Evolutionary conservation across 2,329 filamentous ascomycete genomes (phyloP).

Genomic region (Herpotrichia juniperi): DNA sequence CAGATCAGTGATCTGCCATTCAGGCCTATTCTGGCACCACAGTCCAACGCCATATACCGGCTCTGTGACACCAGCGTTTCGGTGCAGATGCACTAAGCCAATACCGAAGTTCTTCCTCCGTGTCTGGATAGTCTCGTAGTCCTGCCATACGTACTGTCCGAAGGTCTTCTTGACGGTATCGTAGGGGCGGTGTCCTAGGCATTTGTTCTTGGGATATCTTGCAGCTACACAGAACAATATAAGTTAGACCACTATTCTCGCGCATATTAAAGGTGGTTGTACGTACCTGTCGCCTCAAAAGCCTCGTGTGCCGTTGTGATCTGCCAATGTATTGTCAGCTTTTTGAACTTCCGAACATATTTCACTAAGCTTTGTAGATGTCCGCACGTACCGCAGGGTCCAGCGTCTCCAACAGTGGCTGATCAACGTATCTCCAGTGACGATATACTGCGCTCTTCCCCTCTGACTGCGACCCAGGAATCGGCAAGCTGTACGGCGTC

Average conservation of each 20-base stretch:
- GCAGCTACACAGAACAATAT: conserved; percentile 48
- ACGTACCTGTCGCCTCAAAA: conserved; percentile 69
- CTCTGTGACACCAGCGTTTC: conserved; percentile 69
- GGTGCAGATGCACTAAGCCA: conserved; percentile 82
- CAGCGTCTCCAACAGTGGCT: conserved; percentile 53
- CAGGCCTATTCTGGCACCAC: conserved; percentile 86
- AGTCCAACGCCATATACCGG: conserved; percentile 75
- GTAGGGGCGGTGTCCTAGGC: conserved; percentile 82
- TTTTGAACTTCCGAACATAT: not conserved
- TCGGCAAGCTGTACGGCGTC: conserved; percentile 75
- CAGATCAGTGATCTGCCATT: conserved; percentile 89
- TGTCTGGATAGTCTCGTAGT: conserved; percentile 78
- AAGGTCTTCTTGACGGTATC: conserved; percentile 75
- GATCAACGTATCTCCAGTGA: conserved; percentile 78
- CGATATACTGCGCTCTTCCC: conserved; percentile 80
- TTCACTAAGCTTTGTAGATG: not conserved
- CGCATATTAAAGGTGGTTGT: conserved; percentile 1
- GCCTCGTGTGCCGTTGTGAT: conserved; percentile 77
- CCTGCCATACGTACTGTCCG: conserved; percentile 81
- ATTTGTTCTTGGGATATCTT: conserved; percentile 69
- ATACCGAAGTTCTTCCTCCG: conserved; percentile 84
- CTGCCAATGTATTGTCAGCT: conserved; percentile 30
- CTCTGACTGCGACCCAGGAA: conserved; percentile 76
- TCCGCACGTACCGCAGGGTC: conserved; percentile 59
- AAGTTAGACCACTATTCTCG: not conserved